Evolutionary conservation across 352 stramenopile species (phyloP), one percentile per base, ranked within the genome.

Genomic region (Pythium chondricola): DNA sequence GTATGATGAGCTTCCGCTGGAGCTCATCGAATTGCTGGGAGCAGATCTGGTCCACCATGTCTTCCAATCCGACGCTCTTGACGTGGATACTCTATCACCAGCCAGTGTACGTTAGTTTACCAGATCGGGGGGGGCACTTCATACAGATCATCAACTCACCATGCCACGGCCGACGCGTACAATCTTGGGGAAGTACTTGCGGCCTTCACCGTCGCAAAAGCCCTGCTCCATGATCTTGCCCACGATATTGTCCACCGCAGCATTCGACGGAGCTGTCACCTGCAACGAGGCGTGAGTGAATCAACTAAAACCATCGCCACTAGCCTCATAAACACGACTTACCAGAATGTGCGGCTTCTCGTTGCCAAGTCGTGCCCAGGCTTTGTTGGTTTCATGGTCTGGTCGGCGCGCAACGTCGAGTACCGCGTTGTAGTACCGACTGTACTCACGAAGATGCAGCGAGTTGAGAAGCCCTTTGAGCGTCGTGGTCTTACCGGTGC

Each of bases 181-280:
- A 32, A 98, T 98, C 46, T 93, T 91, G 13, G 95, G 95, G 47
- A 97, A 97, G 50, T 98, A 98, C 37, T 85, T 71, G 41, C 83
- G 67, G 0, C 91, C 92, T 71, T 94, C 85, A 29, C 95, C 95
- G 58, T 98, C 95, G 31, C 94, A 88, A 43, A 98, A 98, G 30
- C 93, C 92, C 63, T 97, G 85, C 56, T 94, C 78, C 51, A 98
- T 97, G 29, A 98, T 94, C 60, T 98, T 98, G n/a, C 84, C 69
- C 32, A 98, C 92, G 27, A 98, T 93, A 56, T 98, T 98, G 54
- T 98, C 95, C 1, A 98, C 88, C 17, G 93, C 95, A 50, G 89
- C 91, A 71, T 98, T 98, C 21, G 88, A 97, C 10, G 93, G 95
- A 10, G 95, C 93, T 10, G 83, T 89, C 21, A 97, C 75, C 75